These are phyloP conservation scores for Ogataea parapolymorpha DNA, from an alignment of 805 yeast species.

Conservation along the genomic window DNA sequence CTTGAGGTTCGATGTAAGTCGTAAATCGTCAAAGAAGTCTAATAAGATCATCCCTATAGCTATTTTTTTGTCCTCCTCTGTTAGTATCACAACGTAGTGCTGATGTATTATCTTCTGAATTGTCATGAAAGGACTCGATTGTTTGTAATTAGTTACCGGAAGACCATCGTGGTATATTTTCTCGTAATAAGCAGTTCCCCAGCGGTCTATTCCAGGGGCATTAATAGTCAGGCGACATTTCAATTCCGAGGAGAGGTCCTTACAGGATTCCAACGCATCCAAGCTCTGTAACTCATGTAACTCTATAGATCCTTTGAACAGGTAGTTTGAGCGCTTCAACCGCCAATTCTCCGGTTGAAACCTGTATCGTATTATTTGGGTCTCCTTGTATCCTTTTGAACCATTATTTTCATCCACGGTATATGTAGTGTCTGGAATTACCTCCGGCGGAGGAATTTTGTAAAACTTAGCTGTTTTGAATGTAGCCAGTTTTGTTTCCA, in stretches of 20 bases:
- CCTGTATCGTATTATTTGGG: constrained; percentile 12
- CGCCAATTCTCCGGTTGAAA: constrained; percentile 19
- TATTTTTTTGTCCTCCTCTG: constrained; percentile 11
- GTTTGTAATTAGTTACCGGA: constrained; percentile 14
- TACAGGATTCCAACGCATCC: constrained; percentile 17
- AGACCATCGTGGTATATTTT: constrained; percentile 9
- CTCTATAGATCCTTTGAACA: constrained; percentile 25
- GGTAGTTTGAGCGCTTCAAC: constrained; percentile 13
- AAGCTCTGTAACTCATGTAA: constrained; percentile 20
- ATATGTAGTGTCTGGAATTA: constrained; percentile 10
- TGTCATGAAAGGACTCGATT: constrained; percentile 19
- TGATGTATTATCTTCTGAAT: constrained; percentile 21
- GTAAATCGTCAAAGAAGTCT: constrained; percentile 26
- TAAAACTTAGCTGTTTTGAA: constrained; percentile 27
- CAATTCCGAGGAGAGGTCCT: constrained; percentile 16
- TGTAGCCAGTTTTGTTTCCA: constrained; percentile 22
- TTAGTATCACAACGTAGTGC: constrained; percentile 23
- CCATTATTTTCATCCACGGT: constrained; percentile 4
- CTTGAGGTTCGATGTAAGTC: constrained; percentile 17
- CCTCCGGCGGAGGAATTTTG: constrained; percentile 25
- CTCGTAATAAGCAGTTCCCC: constrained; percentile 17
- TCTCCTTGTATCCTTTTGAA: constrained; percentile 11
- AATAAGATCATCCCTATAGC: constrained; percentile 28
- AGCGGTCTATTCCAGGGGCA: constrained; percentile 10
- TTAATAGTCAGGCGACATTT: constrained; percentile 17